Base-by-base conservation (phyloP, 805 yeast genomes). In the Ogataea dorogensis region DNA sequence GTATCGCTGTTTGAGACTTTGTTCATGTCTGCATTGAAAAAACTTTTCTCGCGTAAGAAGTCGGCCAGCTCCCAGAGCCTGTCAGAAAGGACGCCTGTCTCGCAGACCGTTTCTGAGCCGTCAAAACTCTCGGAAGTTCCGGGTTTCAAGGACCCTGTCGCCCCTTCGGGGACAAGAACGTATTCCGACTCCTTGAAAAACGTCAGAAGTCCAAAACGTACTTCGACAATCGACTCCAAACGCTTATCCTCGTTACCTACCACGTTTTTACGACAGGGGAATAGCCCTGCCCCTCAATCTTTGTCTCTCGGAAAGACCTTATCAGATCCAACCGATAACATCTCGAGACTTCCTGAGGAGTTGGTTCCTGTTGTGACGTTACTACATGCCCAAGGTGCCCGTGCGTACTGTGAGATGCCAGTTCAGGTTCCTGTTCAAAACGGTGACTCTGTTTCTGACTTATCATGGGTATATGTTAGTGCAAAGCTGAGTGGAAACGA, bases 281-380 rank as follows among this genome's bases (percentile, higher is more conserved):
- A 29, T 23, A 26, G 36, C 11, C 38, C 52, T 2, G 31, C 33
- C 13, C 40, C 54, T n/a, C 38, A 43, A 19, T 33, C 50, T 13
- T 39, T 44, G 13, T 46, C 53, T 16, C 22, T 50, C 24, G 35
- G 46, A 17, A 43, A 40, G 25, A 33, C 45, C 5, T 16, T 42
- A 17, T 25, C 49, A 7, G 40, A 46, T 5, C 38, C 49, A 2
- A 6, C 44, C 5, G 48, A 54, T 7, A 42, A 36, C 4, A 38
- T 43, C 25, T 22, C 47, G 4, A 33, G 43, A 58, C 54, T 67
- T 12, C 84, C 88, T 0, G 75, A 75, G 11, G 91, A 85, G 53
- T 66, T 86, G 53, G 60, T 77, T 11, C 94, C 95, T 0, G 71
- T 84, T 8, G 73, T 86, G 24, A 79, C 86, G 14, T 67, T 86